Base-by-base conservation (phyloP, 371 early-diverging fungal genomes). In the Mucor plumbeus region DNA sequence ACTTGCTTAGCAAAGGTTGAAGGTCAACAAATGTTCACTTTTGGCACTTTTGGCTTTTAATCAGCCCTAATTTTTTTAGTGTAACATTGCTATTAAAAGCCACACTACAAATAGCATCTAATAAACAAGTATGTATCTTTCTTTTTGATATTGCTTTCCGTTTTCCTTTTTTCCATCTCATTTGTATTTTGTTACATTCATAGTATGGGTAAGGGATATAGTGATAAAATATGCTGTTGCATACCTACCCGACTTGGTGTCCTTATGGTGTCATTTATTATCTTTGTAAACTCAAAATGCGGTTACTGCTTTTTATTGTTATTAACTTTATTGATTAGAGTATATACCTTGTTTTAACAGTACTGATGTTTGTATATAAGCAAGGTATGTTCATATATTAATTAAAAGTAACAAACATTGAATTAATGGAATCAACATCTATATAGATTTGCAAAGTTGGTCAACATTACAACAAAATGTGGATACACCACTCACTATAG, bases 181-280 rank as follows among this genome's bases (percentile, higher is more conserved):
- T 26, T 26, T 21, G 26, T 50, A 50, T 21, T 50, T 50, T 8
- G 1, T 26, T 21, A 21, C 4, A 50, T 21, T 21, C 8, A 50
- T 50, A 50, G 50, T 10, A 50, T 50, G 50, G 50, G 50, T 4
- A 50, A 50, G 50, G 36, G 35, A 31, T 59, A 59, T 31, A 65
- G 19, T 39, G 63, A 71, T 4, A 72, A 59, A 60, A 64, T 76
- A 31, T 66, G 69, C 41, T 76, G 76, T n/a, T 76, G 76, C 35
- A 33, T 76, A 64, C 73, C 76, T 15, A 65, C 59, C 9, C 68
- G 76, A 31, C 38, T 70, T 3, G 76, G 76, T 59, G 73, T 67
- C n/a, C 39, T 73, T 11, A 53, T 70, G 11, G 67, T 76, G 48
- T 61, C 76, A 5, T 41, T 48, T 17, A 53, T 71, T 11, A 68